phyloP scores from a whole-genome alignment of 257 asterid genomes.

The Solanum pinnatisectum region DNA sequence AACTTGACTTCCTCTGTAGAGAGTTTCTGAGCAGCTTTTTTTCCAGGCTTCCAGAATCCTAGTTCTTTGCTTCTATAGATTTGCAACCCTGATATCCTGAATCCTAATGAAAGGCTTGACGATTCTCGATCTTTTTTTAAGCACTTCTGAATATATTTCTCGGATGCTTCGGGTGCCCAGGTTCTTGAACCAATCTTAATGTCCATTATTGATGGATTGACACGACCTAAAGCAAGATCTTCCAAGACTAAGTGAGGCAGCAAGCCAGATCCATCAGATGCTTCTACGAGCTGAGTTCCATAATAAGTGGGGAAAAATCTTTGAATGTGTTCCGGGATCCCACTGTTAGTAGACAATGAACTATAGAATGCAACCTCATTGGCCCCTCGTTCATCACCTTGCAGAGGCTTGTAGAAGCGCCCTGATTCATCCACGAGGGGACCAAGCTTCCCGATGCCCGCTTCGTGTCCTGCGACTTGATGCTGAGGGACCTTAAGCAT shows the following conservation, averaged over 20 bases:
- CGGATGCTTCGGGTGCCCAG: slow-evolving; percentile 62
- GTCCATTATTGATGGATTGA: slow-evolving; percentile 78
- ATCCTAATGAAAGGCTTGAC: slow-evolving; percentile 57
- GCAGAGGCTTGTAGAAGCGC: slow-evolving; percentile 87
- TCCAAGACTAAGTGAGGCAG: slow-evolving; percentile 53
- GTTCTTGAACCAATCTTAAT: slow-evolving; percentile 85
- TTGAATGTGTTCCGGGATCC: slow-evolving; percentile 48
- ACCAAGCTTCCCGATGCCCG: slow-evolving; percentile 54
- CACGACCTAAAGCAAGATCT: slow-evolving; percentile 41
- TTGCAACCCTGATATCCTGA: slow-evolving; percentile 73
- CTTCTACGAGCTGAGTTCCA: slow-evolving; percentile 77
- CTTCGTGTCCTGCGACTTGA: slow-evolving; percentile 97
- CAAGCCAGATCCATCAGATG: slow-evolving; percentile 84
- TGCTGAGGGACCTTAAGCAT: slow-evolving; percentile 75
- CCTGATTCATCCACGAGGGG: slow-evolving; percentile 87
- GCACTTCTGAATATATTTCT: slow-evolving; percentile 54
- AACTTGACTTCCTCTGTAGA: slow-evolving; percentile 41
- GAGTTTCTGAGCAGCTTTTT: slow-evolving; percentile 35
- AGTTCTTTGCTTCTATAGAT: slow-evolving; percentile 25
- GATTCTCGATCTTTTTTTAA: slow-evolving; percentile 59
- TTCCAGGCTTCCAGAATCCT: slow-evolving; percentile 62
- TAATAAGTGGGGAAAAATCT: slow-evolving; percentile 60
- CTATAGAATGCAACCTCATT: slow-evolving; percentile 64
- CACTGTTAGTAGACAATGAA: slow-evolving; percentile 47
- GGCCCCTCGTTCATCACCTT: slow-evolving; percentile 70